Evolutionary conservation across 1,139 yeast species (phyloP).

Genomic region (Eremothecium sinecaudum): DNA sequence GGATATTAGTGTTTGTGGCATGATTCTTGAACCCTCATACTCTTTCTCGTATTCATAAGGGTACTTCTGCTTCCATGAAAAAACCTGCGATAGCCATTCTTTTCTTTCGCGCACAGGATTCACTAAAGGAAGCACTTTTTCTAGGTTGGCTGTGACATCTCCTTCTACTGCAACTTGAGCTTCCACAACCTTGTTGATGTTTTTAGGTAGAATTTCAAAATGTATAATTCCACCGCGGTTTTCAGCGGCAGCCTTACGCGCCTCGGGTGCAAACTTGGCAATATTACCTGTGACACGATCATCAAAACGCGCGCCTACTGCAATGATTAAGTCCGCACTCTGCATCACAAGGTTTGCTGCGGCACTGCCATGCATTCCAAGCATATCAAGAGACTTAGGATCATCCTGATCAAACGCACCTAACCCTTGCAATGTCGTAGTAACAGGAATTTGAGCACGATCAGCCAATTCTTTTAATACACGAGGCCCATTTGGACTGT

Average conservation of each 20-base stretch:
- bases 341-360: constrained; percentile 94
- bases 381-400: constrained; percentile 84
- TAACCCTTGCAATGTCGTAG: constrained; percentile 87
- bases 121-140: constrained; percentile 61
- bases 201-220: constrained; percentile 91
- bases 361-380: constrained; percentile 97
- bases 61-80: constrained; percentile 76
- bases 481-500: constrained; percentile 71
- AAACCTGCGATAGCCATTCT: constrained; percentile 68
- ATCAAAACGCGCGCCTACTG: constrained; percentile 94
- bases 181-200: constrained; percentile 94
- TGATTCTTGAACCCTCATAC: constrained; percentile 71
- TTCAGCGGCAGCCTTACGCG: constrained; percentile 79
- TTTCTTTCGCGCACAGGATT: constrained; percentile 54
- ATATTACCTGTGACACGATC: constrained; percentile 93
- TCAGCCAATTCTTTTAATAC: constrained; percentile 77
- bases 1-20: constrained; percentile 84
- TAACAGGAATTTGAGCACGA: constrained; percentile 87
- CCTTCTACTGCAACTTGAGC: constrained; percentile 97
- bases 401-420: constrained; percentile 93
- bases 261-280: constrained; percentile 85
- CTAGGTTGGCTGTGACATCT: constrained; percentile 75
- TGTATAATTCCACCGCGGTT: constrained; percentile 92
- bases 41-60: constrained; percentile 75
- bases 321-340: constrained; percentile 83